These are phyloP conservation scores for Phytopythium cucurbitacearum DNA, from an alignment of 352 stramenopile species.

Conservation along the genomic window DNA sequence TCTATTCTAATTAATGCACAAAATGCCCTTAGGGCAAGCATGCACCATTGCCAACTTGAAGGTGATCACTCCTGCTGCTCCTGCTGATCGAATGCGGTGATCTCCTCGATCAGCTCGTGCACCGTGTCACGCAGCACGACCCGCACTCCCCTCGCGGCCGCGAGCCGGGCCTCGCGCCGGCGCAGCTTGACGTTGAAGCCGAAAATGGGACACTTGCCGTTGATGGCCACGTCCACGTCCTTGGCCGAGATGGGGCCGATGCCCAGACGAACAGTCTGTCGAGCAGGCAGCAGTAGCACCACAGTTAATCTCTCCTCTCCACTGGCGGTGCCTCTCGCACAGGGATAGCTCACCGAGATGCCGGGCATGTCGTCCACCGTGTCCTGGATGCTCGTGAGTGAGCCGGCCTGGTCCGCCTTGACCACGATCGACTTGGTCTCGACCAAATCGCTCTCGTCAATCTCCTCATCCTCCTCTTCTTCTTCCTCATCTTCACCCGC, in stretches of 20 bases:
- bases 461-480: constrained; percentile 15
- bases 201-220: constrained; percentile 78
- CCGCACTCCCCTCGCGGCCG: constrained; percentile 47
- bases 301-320: neutral
- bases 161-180: constrained; percentile 53
- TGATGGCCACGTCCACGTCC: constrained; percentile 80
- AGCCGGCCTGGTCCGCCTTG: constrained; percentile 72
- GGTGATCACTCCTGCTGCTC: neutral
- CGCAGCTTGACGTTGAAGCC: constrained; percentile 79
- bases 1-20: too few relatives aligned
- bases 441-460: constrained; percentile 36
- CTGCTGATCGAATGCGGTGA: constrained; percentile 36
- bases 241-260: constrained; percentile 74
- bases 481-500: constrained; percentile 9
- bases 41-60: too few relatives aligned
- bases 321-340: neutral
- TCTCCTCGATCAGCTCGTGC: constrained; percentile 77
- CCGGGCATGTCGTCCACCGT: constrained; percentile 70
- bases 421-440: constrained; percentile 69
- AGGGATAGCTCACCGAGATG: constrained; percentile 32
- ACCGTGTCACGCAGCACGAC: constrained; percentile 69
- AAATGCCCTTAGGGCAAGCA: too few relatives aligned
- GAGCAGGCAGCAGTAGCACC: constrained; percentile 3
- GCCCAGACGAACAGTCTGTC: constrained; percentile 67
- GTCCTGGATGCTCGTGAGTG: constrained; percentile 81